A percentile compares a stretch with the other conserved stretches of the same genome.
Conservation (phyloP, 2,329 filamentous ascomycete genomes). For the Periconia sp. region DNA sequence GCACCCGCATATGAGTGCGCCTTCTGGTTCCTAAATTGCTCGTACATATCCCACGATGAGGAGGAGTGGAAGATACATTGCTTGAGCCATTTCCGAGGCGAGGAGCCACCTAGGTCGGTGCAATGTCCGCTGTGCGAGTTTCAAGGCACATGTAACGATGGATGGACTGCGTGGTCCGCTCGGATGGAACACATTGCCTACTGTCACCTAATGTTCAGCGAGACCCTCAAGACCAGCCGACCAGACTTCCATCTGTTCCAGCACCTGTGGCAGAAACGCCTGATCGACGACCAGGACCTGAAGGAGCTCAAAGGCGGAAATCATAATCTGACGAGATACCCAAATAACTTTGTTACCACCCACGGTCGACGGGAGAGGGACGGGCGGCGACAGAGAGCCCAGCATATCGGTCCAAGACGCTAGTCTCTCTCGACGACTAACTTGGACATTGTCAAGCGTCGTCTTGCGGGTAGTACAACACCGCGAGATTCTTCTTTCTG, state of each 20-base stretch:
- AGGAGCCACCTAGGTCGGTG: slow-evolving; percentile 29
- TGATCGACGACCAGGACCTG: slow-evolving; percentile 34
- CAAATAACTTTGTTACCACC: slow-evolving; percentile 19
- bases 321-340: slow-evolving; percentile 21
- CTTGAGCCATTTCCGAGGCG: slow-evolving; percentile 28
- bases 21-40: slow-evolving; percentile 35
- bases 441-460: too few species aligned
- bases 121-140: slow-evolving; percentile 35
- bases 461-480: slow-evolving; percentile 4
- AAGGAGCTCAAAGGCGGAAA: slow-evolving; percentile 34
- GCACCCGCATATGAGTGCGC: slow-evolving; percentile 29
- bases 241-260: slow-evolving; percentile 32
- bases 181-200: slow-evolving; percentile 32
- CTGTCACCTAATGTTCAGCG: slow-evolving; percentile 22
- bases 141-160: slow-evolving; percentile 16
- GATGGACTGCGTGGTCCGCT: slow-evolving; percentile 22
- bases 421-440: too few species aligned
- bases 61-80: slow-evolving; percentile 34
- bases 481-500: background rate
- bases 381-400: slow-evolving; percentile 10
- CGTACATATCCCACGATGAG: slow-evolving; percentile 22
- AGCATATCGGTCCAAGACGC: slow-evolving; percentile 6
- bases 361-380: slow-evolving; percentile 14
- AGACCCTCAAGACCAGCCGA: slow-evolving; percentile 24
- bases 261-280: slow-evolving; percentile 32